Evolutionary conservation across 331 rosid species (phyloP), one percentile per base, ranked within the genome.

Genomic region (Dryas integrifolia): DNA sequence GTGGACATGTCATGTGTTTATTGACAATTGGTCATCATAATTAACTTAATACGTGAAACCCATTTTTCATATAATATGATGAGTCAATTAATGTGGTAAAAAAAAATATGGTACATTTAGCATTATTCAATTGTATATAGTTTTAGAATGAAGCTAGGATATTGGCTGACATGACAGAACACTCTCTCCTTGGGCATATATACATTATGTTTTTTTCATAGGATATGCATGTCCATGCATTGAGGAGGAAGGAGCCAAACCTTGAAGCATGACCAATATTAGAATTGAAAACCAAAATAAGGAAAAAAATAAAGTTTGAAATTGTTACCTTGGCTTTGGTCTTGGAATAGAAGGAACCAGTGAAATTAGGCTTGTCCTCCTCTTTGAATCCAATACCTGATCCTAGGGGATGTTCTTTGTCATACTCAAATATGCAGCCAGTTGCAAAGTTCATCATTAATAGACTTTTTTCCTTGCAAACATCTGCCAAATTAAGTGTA

Each of bases 341-440:
- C 84, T 86, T 82, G 63, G 91, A 88, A 72, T 86, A 87, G 78
- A 85, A 90, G 44, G 92, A 90, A 53, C 86, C 88, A 6, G 7
- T 76, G 68, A 87, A 87, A 77, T 87, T 82, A 50, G 92, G 92
- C 65, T 63, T 75, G 74, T 89, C 92, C 76, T 89, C 88, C 63
- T 87, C 92, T 84, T 84, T 84, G 80, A 87, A 87, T 45, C 92
- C 96, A 76, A 78, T 61, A 63, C 89, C 88, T 43, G 92, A 87
- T 71, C 92, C 88, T 5, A 67, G 77, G 16, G 79, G 81, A 40
- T 85, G 96, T 5, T 80, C 82, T 26, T 78, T 69, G 70, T 87
- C 96, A 81, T 83, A 83, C 80, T 89, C 90, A 70, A 85, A 89
- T 65, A 87, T 87, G 81, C 92, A 89, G 57, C 92, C 96, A 65